These are phyloP conservation scores for Backusella tuberculispora DNA, from an alignment of 192 early-diverging fungal genomes.

Conservation along the genomic window DNA sequence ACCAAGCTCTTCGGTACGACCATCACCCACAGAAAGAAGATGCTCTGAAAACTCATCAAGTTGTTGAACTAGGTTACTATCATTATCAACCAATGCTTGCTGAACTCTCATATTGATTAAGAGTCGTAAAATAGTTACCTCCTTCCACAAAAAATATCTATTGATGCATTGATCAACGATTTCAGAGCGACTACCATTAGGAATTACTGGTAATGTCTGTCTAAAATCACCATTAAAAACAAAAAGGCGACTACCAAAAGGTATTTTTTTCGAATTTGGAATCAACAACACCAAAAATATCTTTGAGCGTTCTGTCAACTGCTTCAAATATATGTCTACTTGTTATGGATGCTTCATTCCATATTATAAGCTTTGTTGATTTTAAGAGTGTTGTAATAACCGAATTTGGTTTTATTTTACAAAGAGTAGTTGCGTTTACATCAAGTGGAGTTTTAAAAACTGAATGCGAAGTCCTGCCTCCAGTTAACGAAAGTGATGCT, in stretches of 20 bases:
- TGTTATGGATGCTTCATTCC: conserved; percentile 46
- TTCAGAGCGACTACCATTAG: conserved; percentile 8
- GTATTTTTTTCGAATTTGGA: conserved; percentile 21
- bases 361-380: conserved; percentile 36
- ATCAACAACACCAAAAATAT: conserved; percentile 10
- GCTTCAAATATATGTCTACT: conserved; percentile 29
- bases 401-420: background rate
- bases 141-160: conserved; percentile 17
- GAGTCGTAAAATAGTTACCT: conserved; percentile 15
- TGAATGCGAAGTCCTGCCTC: conserved; percentile 40
- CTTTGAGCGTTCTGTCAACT: conserved; percentile 21
- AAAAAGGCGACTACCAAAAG: conserved; percentile 36
- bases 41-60: background rate
- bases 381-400: conserved; percentile 14
- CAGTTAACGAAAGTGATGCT: conserved; percentile 35
- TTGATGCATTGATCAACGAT: conserved; percentile 36
- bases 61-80: background rate
- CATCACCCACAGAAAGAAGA: conserved; percentile 4
- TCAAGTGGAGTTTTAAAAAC: conserved; percentile 39
- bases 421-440: conserved; percentile 19
- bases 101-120: conserved; percentile 23
- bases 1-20: background rate
- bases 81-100: background rate
- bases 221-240: conserved; percentile 42
- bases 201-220: conserved; percentile 36